A percentile compares a stretch with the other conserved stretches of the same genome.
Conservation (phyloP, 2,329 filamentous ascomycete genomes). For the Pyrenochaeta sp. region DNA sequence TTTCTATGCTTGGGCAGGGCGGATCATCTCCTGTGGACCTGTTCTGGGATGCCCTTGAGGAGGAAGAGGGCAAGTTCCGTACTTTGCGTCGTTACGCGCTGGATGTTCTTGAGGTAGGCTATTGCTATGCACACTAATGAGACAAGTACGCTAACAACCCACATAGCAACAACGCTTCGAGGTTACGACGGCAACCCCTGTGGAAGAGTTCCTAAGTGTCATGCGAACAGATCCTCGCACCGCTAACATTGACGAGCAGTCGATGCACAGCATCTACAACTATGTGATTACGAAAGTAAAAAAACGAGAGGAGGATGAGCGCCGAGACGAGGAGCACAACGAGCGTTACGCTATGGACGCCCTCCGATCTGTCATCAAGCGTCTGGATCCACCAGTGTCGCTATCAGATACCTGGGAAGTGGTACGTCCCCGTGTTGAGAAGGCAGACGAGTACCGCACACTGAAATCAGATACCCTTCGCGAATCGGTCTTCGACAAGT, state of each 20-base stretch:
- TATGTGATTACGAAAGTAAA: conserved; percentile 87
- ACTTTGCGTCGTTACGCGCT: conserved; percentile 82
- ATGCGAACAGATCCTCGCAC: conserved; percentile 89
- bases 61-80: conserved; percentile 88
- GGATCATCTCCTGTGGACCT: conserved; percentile 89
- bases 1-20: conserved; percentile 80
- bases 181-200: conserved; percentile 82
- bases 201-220: conserved; percentile 85
- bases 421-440: conserved; percentile 80
- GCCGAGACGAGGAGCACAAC: conserved; percentile 80
- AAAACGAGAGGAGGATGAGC: conserved; percentile 84
- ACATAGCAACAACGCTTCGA: conserved; percentile 87
- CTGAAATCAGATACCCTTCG: conserved; percentile 84
- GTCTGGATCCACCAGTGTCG: conserved; percentile 83
- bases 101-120: conserved; percentile 84
- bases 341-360: conserved; percentile 86
- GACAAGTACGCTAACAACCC: conserved; percentile 9
- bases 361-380: conserved; percentile 86
- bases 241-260: conserved; percentile 83
- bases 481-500: conserved; percentile 87
- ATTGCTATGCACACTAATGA: neutral
- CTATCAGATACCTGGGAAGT: conserved; percentile 87
- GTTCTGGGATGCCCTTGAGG: conserved; percentile 95
- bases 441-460: conserved; percentile 83
- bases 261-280: conserved; percentile 82